Base-by-base conservation (phyloP, 306 rosid species). In the Citrullus colocynthis region DNA sequence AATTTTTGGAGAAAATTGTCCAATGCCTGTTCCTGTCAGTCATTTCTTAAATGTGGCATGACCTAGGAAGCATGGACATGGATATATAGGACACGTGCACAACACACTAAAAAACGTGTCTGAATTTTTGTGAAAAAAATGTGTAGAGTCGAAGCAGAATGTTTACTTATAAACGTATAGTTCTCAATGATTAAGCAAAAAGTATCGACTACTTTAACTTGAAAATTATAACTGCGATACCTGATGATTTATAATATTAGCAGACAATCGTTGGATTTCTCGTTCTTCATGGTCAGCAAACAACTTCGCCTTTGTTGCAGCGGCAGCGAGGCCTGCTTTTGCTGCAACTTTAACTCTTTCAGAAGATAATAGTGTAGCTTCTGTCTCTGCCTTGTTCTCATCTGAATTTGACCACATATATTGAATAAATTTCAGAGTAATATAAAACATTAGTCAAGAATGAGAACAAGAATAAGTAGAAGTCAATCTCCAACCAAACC, bases 271-370 rank as follows among this genome's bases (percentile, higher is more conserved):
- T 89, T 96, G 99, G 80, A 96, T 96, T 88, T 96, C 99, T n/a
- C 99, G 88, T 84, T 96, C 99, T 90, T 96, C 99, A 42, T 96
- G 98, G 81, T 96, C 99, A 0, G 98, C 98, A 85, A 96, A 96
- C 76, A 91, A 84, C 85, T 96, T 96, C 36, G 99, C 96, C 86
- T 96, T 96, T 80, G 90, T 90, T 74, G 98, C 99, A 74, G 99
- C 99, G 34, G 98, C 98, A 78, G 96, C 93, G 62, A 96, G 91
- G 86, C 99, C 99, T 30, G 86, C 99, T 84, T 88, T 83, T 18
- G 98, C 97, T 42, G 99, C 98, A 76, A 83, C 93, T 87, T 91
- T 85, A 82, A 92, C 96, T 81, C 89, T 93, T 78, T 96, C 93
- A 75, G 85, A 59, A 55, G 90, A 88, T 83, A 93, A 82, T 34